A percentile compares a stretch with the other conserved stretches of the same genome.
Conservation (phyloP, 495 filamentous ascomycete genomes). For the Rusavskia elegans region DNA sequence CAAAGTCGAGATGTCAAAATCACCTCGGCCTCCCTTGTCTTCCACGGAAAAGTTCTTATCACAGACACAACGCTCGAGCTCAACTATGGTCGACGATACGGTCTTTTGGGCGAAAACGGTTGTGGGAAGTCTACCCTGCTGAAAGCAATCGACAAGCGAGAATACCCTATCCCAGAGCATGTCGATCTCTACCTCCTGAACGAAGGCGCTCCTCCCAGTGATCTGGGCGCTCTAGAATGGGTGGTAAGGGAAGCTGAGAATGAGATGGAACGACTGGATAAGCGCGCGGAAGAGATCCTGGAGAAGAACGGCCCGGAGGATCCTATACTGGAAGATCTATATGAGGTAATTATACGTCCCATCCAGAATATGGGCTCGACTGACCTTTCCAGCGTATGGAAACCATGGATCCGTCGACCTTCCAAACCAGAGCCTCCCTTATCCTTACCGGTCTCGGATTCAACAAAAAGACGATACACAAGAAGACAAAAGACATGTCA, state of each 20-base stretch:
- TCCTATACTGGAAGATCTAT: constrained; percentile 83
- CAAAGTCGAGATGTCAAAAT: constrained; percentile 91
- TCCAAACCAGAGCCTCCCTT: constrained; percentile 85
- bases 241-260: constrained; percentile 90
- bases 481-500: constrained; percentile 99
- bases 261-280: constrained; percentile 80
- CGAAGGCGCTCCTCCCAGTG: constrained; percentile 83
- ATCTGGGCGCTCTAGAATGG: constrained; percentile 88
- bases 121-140: constrained; percentile 96
- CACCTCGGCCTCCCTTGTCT: constrained; percentile 80
- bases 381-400: constrained; percentile 70
- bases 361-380: constrained; percentile 6
- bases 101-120: constrained; percentile 93
- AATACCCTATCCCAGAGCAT: constrained; percentile 92
- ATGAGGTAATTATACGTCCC: constrained; percentile 60
- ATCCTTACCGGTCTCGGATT: constrained; percentile 98
- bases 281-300: constrained; percentile 73
- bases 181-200: constrained; percentile 98
- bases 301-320: constrained; percentile 85
- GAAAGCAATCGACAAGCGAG: constrained; percentile 83
- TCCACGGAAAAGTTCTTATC: constrained; percentile 94
- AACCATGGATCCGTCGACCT: constrained; percentile 99
- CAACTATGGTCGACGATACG: constrained; percentile 84
- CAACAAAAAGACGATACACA: constrained; percentile 92
- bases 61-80: constrained; percentile 86